Evolutionary conservation across 2,329 filamentous ascomycete genomes (phyloP), one percentile per base, ranked within the genome.

Genomic region (Aspergillus terreus): DNA sequence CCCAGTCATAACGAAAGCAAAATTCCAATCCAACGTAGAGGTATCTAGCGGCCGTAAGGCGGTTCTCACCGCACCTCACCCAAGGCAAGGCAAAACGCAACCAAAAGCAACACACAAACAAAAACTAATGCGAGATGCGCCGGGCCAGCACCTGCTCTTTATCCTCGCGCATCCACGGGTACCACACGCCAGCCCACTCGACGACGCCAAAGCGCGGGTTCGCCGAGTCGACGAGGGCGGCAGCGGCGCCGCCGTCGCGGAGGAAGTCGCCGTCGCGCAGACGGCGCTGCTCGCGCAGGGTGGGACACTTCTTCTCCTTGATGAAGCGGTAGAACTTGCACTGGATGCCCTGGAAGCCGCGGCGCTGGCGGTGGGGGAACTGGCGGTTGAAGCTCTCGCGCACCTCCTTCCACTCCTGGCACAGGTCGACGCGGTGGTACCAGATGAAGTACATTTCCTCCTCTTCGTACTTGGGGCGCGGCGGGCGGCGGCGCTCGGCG

Each of bases 271-370:
- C 68, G 58, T 70, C 70, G 6, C 67, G 69, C 63, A 70, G 66
- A 3, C 68, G 64, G 15, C 68, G 58, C 57, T 76, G 74, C 53
- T 74, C 68, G 30, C 75, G 67, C 14, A 77, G 59, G 6, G 74
- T 75, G 1, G 72, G 72, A 54, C 75, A 72, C 43, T 69, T 71
- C 56, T 75, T 71, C 49, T 72, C 68, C 52, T 71, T 71, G 50
- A 77, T 73, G 50, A 76, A 71, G n/a, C 76, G 72, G 59, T 78
- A 78, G 58, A 75, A 77, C 54, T 76, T 76, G 68, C 76, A 78
- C 59, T 78, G 75, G 17, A 78, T 74, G 0, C 75, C 76, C 53
- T 73, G 69, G 58, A 75, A 75, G 4, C 68, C 69, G 12, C 69
- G 63, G 19, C 70, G 63, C 56, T 71, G 70, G 14, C 70, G 68